These are phyloP conservation scores for Aspergillus fischeri DNA, from an alignment of 2,329 filamentous ascomycete species.

Conservation along the genomic window DNA sequence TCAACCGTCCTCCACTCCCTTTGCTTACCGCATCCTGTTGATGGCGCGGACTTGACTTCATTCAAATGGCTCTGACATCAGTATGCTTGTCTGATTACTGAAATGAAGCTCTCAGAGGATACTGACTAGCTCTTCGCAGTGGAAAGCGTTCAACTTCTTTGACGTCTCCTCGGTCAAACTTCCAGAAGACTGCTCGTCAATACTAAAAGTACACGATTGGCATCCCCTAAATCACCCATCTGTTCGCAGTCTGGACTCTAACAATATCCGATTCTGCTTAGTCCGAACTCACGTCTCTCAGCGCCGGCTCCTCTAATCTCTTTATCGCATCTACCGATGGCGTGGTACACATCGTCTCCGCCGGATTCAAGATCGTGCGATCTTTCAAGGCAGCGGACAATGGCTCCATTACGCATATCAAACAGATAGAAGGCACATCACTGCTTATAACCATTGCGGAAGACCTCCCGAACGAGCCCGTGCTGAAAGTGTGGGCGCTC, in stretches of 20 bases:
- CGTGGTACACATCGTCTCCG: conserved; percentile 79
- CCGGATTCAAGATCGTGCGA: conserved; percentile 79
- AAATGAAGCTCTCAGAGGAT: neutral
- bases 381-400: conserved; percentile 82
- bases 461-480: conserved; percentile 79
- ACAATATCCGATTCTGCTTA: conserved; percentile 19
- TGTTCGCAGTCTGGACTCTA: neutral
- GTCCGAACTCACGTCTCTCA: conserved; percentile 73
- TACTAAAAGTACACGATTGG: conserved; percentile 63
- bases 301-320: conserved; percentile 81
- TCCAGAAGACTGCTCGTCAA: conserved; percentile 69
- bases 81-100: conserved; percentile 17
- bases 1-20: conserved; percentile 16
- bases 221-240: conserved; percentile 32
- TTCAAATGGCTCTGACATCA: conserved; percentile 43
- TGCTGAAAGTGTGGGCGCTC: conserved; percentile 95
- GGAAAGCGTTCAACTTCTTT: conserved; percentile 99
- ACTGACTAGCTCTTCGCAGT: conserved; percentile 51
- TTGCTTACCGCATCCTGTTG: conserved; percentile 6
- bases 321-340: conserved; percentile 87
- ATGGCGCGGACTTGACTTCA: conserved; percentile 30
- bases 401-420: conserved; percentile 78
- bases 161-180: conserved; percentile 82
- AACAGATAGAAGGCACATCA: conserved; percentile 82
- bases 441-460: conserved; percentile 77